phyloP scores from a whole-genome alignment of 129 eudicot genomes.

The Artemisia argyi region DNA sequence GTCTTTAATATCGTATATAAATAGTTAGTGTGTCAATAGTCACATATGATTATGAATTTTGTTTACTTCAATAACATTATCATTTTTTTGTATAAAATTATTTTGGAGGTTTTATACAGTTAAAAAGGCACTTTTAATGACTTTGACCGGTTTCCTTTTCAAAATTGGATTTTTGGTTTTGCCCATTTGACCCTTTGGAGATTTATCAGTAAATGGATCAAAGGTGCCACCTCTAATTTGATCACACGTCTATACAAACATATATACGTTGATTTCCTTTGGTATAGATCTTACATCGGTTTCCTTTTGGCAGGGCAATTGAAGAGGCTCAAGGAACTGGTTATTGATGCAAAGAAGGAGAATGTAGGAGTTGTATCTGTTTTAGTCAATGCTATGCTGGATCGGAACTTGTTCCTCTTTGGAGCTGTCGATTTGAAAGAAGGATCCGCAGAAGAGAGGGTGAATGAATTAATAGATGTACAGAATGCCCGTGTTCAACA shows the following conservation, averaged over 20 bases:
- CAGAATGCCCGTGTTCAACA: slow-evolving; percentile 69
- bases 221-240: no score
- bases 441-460: slow-evolving; percentile 63
- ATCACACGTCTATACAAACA: no score
- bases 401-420: slow-evolving; percentile 66
- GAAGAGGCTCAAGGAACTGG: slow-evolving; percentile 57
- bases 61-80: no score
- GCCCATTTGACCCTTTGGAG: no score
- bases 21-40: neutral
- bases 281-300: neutral
- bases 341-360: slow-evolving; percentile 50
- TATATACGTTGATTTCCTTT: no score
- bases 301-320: slow-evolving; percentile 57
- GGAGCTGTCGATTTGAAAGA: slow-evolving; percentile 68
- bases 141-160: neutral
- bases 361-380: slow-evolving; percentile 49
- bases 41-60: neutral
- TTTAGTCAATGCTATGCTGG: slow-evolving; percentile 66
- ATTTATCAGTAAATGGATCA: no score
- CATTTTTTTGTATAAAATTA: neutral
- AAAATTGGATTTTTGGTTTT: no score
- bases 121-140: neutral
- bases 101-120: neutral
- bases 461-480: slow-evolving; percentile 51
- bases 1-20: no score